Evolutionary conservation across 2,329 filamentous ascomycete species (phyloP), one percentile per base, ranked within the genome.

Genomic region (Fusarium incarnatum): DNA sequence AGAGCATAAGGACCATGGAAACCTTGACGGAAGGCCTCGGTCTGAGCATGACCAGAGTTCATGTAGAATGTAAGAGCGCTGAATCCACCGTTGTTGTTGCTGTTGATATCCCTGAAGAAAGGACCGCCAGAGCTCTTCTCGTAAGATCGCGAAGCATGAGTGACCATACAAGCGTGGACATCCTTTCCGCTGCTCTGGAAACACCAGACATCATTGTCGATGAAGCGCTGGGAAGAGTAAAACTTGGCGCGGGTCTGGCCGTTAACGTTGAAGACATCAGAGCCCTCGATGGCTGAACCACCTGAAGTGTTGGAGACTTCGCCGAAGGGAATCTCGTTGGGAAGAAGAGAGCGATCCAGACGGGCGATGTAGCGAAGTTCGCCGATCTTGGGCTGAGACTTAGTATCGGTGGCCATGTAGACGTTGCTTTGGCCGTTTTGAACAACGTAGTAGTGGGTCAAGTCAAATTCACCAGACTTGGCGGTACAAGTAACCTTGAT

Each of bases 171-270:
- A 13, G 87, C 88, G 69, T 89, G 87, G 40, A 87, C 83, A 27
- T 79, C 72, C 50, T 80, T 77, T 56, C 76, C 73, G 30, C 77
- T 79, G 63, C 86, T 85, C 62, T 84, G 85, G 40, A 89, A 86
- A 77, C 89, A 92, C 75, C 90, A 89, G 27, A 86, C 83, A 46
- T 87, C 81, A 71, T 91, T 89, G 75, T 92, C 90, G 74, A 92
- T 91, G 78, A 91, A 92, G n/a, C 89, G 84, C 67, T 90, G 83
- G 62, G 87, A 89, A 3, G 88, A 90, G 80, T 90, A 92, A 81
- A 92, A 92, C 77, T 92, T 92, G 78, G 86, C 89, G 41, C 89
- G 85, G 0, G 89, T 92, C 76, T 92, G 81, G 23, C 88, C 86
- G 67, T 82, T 79, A 46, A 92, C 87, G 11, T 88, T 64, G 73